A percentile compares a stretch with the other conserved stretches of the same genome.
phyloP scores from a whole-genome alignment of 2,329 filamentous ascomycete genomes.

The Zasmidium citrigriseum region DNA sequence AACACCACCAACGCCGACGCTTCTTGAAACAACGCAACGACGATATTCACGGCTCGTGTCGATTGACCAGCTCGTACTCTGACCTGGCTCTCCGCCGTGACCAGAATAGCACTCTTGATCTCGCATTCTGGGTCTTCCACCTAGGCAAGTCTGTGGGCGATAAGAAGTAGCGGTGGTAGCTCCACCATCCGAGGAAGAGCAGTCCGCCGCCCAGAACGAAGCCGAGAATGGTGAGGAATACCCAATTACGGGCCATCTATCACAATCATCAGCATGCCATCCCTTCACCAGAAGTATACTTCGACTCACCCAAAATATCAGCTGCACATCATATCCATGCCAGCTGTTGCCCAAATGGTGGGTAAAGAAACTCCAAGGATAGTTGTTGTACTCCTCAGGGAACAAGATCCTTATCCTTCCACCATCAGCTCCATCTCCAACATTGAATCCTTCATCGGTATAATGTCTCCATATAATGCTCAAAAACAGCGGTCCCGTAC shows the following conservation, averaged over 20 bases:
- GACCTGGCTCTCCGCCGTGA: conserved; percentile 26
- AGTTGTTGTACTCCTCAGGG: conserved; percentile 68
- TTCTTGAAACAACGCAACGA: conserved; percentile 6
- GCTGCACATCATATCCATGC: conserved; percentile 63
- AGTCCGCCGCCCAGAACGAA: conserved; percentile 52
- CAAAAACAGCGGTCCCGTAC: conserved; percentile 73
- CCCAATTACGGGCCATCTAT: conserved; percentile 52
- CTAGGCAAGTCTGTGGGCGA: conserved; percentile 21
- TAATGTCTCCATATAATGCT: conserved; percentile 77
- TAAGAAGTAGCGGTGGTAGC: conserved; percentile 48
- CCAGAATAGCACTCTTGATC: conserved; percentile 32
- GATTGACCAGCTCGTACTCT: conserved; percentile 34
- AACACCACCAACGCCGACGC: conserved; percentile 19
- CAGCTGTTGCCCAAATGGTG: conserved; percentile 66
- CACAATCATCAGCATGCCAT: conserved; percentile 17
- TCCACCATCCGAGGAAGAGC: conserved; percentile 52
- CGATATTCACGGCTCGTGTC: conserved; percentile 28
- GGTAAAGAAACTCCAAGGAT: conserved; percentile 72
- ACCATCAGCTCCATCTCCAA: conserved; percentile 41
- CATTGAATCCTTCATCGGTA: conserved; percentile 52
- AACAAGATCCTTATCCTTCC: conserved; percentile 68
- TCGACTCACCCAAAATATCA: conserved; percentile 63
- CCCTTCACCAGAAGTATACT: too few relatives aligned
- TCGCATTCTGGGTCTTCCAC: conserved; percentile 28
- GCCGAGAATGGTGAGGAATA: conserved; percentile 55